These are phyloP conservation scores for Vararia minispora DNA, from an alignment of 768 basidiomycete genomes.

Conservation along the genomic window DNA sequence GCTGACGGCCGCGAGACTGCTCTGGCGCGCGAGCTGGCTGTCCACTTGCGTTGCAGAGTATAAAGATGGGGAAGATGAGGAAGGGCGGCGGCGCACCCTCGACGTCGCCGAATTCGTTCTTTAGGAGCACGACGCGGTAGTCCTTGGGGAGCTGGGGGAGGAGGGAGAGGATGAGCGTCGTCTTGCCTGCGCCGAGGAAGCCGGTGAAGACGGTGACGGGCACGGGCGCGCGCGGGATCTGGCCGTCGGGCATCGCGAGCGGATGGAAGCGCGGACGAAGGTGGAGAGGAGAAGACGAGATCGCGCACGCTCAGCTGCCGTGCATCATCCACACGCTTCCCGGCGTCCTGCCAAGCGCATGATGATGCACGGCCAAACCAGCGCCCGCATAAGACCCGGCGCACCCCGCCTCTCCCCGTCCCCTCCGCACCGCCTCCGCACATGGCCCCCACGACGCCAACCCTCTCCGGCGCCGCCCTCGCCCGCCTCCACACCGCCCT, in stretches of 20 bases:
- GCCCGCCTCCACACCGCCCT: conserved; percentile 56
- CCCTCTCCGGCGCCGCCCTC: conserved; percentile 39
- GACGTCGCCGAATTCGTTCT: conserved; percentile 95
- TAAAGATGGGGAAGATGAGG: background rate
- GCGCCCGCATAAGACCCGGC: no score
- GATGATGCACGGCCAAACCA: no score
- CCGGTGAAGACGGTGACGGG: conserved; percentile 96
- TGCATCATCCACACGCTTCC: no score
- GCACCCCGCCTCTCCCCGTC: no score
- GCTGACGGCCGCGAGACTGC: conserved; percentile 74
- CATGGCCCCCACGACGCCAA: conserved; percentile 5
- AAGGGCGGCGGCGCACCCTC: conserved; percentile 40
- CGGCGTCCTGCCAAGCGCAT: no score
- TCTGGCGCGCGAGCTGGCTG: conserved; percentile 80
- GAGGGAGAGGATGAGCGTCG: conserved; percentile 71
- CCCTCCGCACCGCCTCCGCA: no score
- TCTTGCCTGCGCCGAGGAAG: conserved; percentile 78
- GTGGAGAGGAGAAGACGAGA: no score
- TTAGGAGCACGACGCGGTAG: conserved; percentile 83
- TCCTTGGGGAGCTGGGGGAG: conserved; percentile 73
- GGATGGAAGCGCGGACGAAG: no score
- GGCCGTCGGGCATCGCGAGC: no score
- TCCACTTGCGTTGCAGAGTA: conserved; percentile 48
- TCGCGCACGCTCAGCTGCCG: no score
- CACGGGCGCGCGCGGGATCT: conserved; percentile 41